Evolutionary conservation across 2,329 filamentous ascomycete species (phyloP), one percentile per base, ranked within the genome.

Genomic region (Hymenotorrendiella dingleyae): DNA sequence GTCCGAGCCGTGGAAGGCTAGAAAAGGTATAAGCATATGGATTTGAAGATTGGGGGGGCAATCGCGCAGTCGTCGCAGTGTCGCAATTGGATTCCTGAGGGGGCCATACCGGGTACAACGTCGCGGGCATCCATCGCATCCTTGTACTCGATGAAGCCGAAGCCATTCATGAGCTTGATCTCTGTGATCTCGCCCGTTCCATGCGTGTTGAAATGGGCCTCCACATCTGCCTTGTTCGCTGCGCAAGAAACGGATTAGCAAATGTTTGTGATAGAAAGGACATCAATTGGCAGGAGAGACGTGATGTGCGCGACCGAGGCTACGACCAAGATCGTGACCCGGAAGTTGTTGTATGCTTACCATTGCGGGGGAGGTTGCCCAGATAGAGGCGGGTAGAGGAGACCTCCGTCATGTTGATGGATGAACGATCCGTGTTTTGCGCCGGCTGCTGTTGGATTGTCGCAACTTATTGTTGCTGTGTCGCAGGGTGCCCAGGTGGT

Each of bases 101-200:
- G 34, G 42, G 50, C 62, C 83, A 72, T 79, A 96, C 93, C 91
- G 68, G 93, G 93, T 62, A 98, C 93, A 53, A 98, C 90, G 71
- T 98, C 93, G 64, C 91, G 86, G 56, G 93, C 93, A 71, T 98
- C 93, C 85, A 96, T 87, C 46, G 89, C 82, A 71, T 97, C 93
- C 69, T 96, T 94, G 70, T 97, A 98, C 69, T 98, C 93, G 65
- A 98, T 95, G 74, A 98, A 98, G 65, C 93, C 93, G 64, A 98
- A 98, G 62, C 93, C 93, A 65, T 95, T 97, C 93, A 98, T 98
- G 53, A 98, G 81, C 75, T 98, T 98, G 72, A 98, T 91, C 73
- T 98, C 93, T 56, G 86, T 93, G 65, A 98, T 97, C 67, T 95
- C 89, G 67, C 93, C 93, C 58, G 89, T 91, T 64, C 91, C 93